Conservation (phyloP, 2,329 filamentous ascomycete genomes). For the Trichoderma sp. region DNA sequence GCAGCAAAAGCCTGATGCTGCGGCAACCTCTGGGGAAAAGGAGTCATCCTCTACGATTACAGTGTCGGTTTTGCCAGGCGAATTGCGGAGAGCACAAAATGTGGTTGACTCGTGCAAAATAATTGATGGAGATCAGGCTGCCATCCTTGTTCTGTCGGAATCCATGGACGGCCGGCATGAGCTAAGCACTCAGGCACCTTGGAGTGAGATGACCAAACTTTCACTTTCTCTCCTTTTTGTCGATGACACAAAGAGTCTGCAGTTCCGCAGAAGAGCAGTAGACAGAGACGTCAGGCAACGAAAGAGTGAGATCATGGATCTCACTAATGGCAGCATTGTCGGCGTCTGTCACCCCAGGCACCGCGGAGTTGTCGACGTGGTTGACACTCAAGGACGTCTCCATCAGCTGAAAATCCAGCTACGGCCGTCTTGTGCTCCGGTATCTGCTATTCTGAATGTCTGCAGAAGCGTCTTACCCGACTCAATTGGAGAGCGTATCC, state of each 20-base stretch:
- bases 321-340: conserved; percentile 46
- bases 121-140: conserved; percentile 62
- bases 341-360: conserved; percentile 57
- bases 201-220: conserved; percentile 68
- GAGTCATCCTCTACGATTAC: conserved; percentile 22
- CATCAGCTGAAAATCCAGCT: conserved; percentile 68
- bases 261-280: conserved; percentile 50
- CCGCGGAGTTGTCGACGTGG: conserved; percentile 61
- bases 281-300: conserved; percentile 51
- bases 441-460: conserved; percentile 57
- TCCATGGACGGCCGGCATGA: conserved; percentile 61
- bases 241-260: conserved; percentile 58
- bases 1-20: conserved; percentile 32
- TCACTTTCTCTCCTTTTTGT: conserved; percentile 58
- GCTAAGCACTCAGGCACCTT: conserved; percentile 71
- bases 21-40: conserved; percentile 25
- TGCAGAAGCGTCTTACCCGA: conserved; percentile 63
- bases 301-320: conserved; percentile 45
- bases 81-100: conserved; percentile 59
- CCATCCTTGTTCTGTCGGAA: conserved; percentile 67
- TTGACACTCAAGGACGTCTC: conserved; percentile 58
- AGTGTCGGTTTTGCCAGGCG: conserved; percentile 38
- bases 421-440: conserved; percentile 60
- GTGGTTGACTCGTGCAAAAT: conserved; percentile 72
- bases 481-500: conserved; percentile 55